phyloP scores from a whole-genome alignment of 179 eudicot genomes.

The Silene coronaria region DNA sequence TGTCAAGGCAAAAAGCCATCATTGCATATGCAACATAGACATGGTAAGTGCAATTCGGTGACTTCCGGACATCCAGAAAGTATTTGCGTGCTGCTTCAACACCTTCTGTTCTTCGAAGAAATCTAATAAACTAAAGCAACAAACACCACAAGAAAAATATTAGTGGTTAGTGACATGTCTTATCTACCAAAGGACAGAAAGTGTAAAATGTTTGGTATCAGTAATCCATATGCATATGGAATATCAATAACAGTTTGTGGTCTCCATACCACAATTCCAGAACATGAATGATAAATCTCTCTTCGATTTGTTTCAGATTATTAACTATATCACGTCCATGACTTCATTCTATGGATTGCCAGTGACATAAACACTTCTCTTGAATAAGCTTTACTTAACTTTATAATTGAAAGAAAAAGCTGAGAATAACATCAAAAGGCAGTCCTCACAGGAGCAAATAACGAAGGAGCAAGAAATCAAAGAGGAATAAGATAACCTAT shows the following conservation, averaged over 20 bases:
- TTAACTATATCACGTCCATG: not conserved
- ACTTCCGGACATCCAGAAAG: conserved; percentile 82
- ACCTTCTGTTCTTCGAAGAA: conserved; percentile 97
- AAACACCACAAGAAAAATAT: conserved; percentile 27
- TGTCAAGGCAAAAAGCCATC: conserved; percentile 97
- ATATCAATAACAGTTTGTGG: not conserved
- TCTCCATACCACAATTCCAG: not conserved
- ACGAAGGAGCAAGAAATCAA: not conserved
- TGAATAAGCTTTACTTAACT: not conserved
- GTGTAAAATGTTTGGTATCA: not conserved
- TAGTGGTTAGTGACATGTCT: not conserved
- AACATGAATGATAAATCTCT: not conserved
- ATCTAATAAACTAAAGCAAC: conserved; percentile 70
- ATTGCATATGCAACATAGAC: conserved; percentile 94
- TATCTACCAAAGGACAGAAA: not conserved
- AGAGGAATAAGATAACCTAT: not conserved
- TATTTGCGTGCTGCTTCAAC: conserved; percentile 94
- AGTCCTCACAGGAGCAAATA: not conserved
- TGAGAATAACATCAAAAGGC: not conserved
- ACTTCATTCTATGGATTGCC: conserved; percentile 13
- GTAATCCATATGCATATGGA: not conserved
- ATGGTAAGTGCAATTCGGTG: conserved; percentile 92
- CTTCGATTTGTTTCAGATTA: not conserved
- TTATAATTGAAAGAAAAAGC: not conserved
- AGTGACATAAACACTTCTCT: not conserved